Evolutionary conservation across 2,329 filamentous ascomycete genomes (phyloP), one percentile per base, ranked within the genome.

Genomic region (Phyllosticta citribraziliensis): DNA sequence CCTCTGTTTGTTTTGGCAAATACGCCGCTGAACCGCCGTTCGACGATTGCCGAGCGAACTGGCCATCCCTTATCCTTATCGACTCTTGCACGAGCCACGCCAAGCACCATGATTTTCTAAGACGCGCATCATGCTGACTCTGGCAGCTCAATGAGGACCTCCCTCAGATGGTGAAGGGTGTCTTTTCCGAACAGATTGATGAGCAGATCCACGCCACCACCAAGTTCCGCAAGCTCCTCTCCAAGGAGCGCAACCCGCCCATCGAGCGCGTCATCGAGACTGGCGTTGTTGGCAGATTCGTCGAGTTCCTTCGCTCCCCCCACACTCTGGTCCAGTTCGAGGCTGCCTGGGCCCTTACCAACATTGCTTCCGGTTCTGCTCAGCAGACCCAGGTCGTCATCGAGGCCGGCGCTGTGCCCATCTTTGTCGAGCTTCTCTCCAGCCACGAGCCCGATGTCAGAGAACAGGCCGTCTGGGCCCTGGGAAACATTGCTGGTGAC

Each of bases 221-320:
- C 68, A 97, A 96, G 77, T 99, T 99, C 83, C 84, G 94, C 75
- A 99, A 99, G 83, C 84, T 99, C 52, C 82, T 99, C 27, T 97
- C 91, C 67, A 99, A 99, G 81, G 94, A 99, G 82, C 90, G 94
- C 73, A 99, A 99, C 80, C 94, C 94, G 55, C 94, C 94, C 54
- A 99, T 99, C 74, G 94, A 99, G 80, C 91, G 95, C 74, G 94
- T 99, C 68, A 99, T 99, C 78, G 96, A 97, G 84, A 97, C 94
- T 63, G 94, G 94, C 72, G 94, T 99, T 66, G 94, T 99, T 67
- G 88, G 86, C 80, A 89, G 94, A 73, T 99, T 99, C 72, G 94
- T 99, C 77, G 91, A 97, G 77, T 99, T 99, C 78, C 87, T 99
- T 64, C 89, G 91, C 74, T 99, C 94, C 61, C 94, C 94, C 66